Conservation (phyloP, 176 grass and related monocot genomes). For the Poa annua region DNA sequence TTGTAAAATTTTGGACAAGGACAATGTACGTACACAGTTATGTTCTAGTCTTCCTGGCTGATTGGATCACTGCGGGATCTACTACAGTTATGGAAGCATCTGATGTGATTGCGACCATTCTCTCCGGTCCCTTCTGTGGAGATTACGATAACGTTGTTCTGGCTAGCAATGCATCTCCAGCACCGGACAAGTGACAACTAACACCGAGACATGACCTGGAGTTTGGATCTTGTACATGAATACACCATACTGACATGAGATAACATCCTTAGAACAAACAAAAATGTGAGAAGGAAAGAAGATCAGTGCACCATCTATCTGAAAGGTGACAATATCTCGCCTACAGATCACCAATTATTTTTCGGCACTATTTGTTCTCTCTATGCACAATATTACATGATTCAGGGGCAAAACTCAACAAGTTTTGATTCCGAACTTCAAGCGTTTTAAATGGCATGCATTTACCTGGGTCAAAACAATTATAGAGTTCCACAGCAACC, state of each 20-base stretch:
- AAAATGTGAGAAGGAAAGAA: background rate
- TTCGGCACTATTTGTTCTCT: background rate
- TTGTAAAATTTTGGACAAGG: background rate
- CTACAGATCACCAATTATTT: background rate
- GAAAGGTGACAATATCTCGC: background rate
- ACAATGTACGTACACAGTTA: background rate
- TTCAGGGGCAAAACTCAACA: constrained; percentile 20
- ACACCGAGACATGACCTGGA: background rate
- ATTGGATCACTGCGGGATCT: background rate
- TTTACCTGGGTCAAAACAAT: constrained; percentile 28
- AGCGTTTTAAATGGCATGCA: constrained; percentile 19
- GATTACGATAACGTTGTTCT: constrained; percentile 20
- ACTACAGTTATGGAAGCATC: background rate
- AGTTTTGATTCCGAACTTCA: constrained; percentile 21
- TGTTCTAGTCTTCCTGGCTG: background rate
- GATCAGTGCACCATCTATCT: background rate
- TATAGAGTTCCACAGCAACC: constrained; percentile 20
- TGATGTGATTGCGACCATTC: background rate
- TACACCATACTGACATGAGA: background rate
- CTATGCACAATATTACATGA: background rate
- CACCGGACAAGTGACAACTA: constrained; percentile 11
- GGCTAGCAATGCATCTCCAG: constrained; percentile 31
- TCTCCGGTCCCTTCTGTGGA: background rate
- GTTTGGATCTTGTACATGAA: background rate
- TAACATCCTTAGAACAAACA: background rate